Base-by-base conservation (phyloP, 176 grass and related monocot genomes). In the Triticum timopheevii region DNA sequence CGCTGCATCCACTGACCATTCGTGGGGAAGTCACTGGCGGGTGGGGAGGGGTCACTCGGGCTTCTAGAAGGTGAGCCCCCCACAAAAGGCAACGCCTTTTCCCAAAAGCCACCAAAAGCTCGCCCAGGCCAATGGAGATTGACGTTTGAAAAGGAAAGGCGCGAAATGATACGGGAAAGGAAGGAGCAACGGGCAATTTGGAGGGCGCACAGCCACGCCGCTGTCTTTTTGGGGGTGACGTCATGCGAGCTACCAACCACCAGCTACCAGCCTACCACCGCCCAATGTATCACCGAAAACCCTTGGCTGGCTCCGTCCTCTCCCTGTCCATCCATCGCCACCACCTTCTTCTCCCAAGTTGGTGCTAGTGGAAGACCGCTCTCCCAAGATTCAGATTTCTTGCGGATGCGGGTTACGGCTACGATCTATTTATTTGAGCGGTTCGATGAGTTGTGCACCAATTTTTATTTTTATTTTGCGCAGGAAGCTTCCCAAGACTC, bases 171-270 rank as follows among this genome's bases (percentile, higher is more conserved):
- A 45, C 73, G 77, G 79, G 73, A 77, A 63, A 27, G 27, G 61
- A 56, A 76, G 34, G 27, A 75, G 81, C 89, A 83, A 83, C 44
- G 66, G 65, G 79, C 83, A 58, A 81, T 67, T 85, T 75, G 64
- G 54, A 52, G 63, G 34, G 76, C 33, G 73, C 61, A 74, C 67
- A 80, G 72, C 70, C 70, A 72, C 38, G 70, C 78, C 76, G 20
- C 61, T 61, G 34, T 68, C 68, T 84, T 87, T 80, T 2, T 82
- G 38, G 65, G 64, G 58, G 61, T 93, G 92, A 88, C 72, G 78
- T 93, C 92, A 90, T 71, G 83, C 78, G 73, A 52, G 66, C 88
- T 93, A 86, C 88, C 79, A 90, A 90, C 82, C 69, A 75, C 92
- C 92, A 88, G 83, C 83, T 86, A 88, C 88, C 86, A 83, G 82